Base-by-base conservation (phyloP, 345 rosid genomes). In the Kandelia obovata region DNA sequence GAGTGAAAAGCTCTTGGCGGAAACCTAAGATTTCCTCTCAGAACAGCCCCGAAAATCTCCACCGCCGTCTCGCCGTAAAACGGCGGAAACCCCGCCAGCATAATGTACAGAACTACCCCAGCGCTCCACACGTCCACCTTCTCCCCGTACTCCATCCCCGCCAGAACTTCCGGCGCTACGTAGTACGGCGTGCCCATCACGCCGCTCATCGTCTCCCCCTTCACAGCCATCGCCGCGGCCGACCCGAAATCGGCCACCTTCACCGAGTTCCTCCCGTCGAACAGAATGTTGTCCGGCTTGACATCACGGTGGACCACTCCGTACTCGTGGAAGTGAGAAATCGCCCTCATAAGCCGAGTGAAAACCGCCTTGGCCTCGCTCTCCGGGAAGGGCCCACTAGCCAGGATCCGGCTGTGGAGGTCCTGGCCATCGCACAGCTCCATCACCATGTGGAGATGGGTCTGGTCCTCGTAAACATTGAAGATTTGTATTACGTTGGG, bases 71-170 rank as follows among this genome's bases (percentile, higher is more conserved):
- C 97, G 0, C 98, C 94, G 16, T 84, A 73, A 43, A 92, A 95
- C 75, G 96, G 98, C 3, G 88, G 89, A 5, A 82, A 79, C 4
- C 97, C 96, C 0, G 92, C 92, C 27, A 88, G 53, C 94, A 95
- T 79, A 2, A 91, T 77, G 64, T 87, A 95, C 56, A 90, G 34
- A 34, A 88, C 86, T 5, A 92, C 92, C 0, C 99, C 91, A 1
- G 85, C 90, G 52, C 99, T 89, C 97, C 97, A 88, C 55, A 90
- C 79, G 53, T 95, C 98, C 1, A 87, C 91, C 73, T 95, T 90
- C 83, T 87, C 94, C 0, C 76, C 78, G 58, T 90, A 90, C 49
- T 83, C 82, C 66, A 84, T 73, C 62, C 96, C 98, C 75, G 74
- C 62, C 60, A 92, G 75, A 43, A 92, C 88, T 85, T 95, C 99